Base-by-base conservation (phyloP, 1,284 basidiomycete species). In the Clitocybe nebularis region DNA sequence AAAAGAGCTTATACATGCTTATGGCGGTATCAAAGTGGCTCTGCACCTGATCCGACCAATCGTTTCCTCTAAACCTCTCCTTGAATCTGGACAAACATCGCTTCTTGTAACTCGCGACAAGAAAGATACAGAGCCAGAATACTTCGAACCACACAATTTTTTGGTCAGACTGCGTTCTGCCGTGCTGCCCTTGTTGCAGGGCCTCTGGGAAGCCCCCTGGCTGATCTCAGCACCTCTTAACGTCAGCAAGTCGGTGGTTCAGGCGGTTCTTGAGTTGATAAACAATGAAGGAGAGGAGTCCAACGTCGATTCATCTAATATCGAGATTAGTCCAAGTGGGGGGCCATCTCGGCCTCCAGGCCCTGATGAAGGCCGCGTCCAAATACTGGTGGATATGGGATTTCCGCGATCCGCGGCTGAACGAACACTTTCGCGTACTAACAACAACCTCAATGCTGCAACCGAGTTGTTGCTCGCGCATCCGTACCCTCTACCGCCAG, bases 311-410 rank as follows among this genome's bases (percentile, higher is more conserved):
- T 29, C 54, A 8, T 49, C 53, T 21, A 37, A 42, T 9, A 30
- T 50, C 19, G 50, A 53, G n/a, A 37, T 44, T 34, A 33, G 49
- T 13, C 45, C 50, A 3, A 51, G 61, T 36, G 60, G 61, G 14
- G 58, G 69, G 37, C 63, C 74, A 20, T 36, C 47, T 24, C 69
- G 75, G 14, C 65, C 70, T 13, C 59, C 74, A 40, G 77, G 77
- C 2, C 80, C 86, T 0, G 88, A 91, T 55, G 87, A 91, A 56
- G 75, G 72, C 43, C 79, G 84, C 21, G 79, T 97, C 35, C 77
- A 80, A 37, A 86, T 92, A 55, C 72, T 99, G 37, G 84, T 83
- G 11, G 95, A 99, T 53, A 99, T 99, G 96, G 96, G 96, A 38
- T 99, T 99, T 68, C 81, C 89, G 19, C 80, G 91, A 6, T 77